Evolutionary conservation across 1,284 basidiomycete genomes (phyloP).

Genomic region (Schizophyllum commune): DNA sequence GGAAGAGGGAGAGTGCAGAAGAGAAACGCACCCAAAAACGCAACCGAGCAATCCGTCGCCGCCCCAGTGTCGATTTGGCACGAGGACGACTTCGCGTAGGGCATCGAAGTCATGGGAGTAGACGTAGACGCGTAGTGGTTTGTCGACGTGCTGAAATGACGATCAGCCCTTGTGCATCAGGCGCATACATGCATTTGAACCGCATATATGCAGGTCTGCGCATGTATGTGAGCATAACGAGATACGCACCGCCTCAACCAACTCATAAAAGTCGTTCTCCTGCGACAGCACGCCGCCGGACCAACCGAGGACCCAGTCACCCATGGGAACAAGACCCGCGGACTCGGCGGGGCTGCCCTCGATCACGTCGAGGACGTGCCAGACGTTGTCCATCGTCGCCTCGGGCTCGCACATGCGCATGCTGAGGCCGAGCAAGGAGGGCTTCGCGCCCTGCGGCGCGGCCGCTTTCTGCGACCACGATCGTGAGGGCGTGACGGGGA

Average conservation of each 20-base stretch:
- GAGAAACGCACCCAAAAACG: slow-evolving; percentile 73
- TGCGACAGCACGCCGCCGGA: slow-evolving; percentile 86
- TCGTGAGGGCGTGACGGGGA: slow-evolving; percentile 79
- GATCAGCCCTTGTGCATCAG: neutral
- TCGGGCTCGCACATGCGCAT: slow-evolving; percentile 88
- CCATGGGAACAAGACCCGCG: slow-evolving; percentile 41
- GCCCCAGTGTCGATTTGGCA: slow-evolving; percentile 94
- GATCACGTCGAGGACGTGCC: slow-evolving; percentile 96
- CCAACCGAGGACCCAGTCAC: slow-evolving; percentile 87
- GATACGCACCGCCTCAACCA: slow-evolving; percentile 79
- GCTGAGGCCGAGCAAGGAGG: slow-evolving; percentile 85
- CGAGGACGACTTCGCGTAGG: slow-evolving; percentile 83
- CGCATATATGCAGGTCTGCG: slow-evolving; percentile 3
- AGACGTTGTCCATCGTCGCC: slow-evolving; percentile 85
- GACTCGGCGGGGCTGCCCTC: slow-evolving; percentile 95
- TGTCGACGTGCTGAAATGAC: slow-evolving; percentile 74
- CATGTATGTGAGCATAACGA: no score
- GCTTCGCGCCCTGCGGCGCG: slow-evolving; percentile 36
- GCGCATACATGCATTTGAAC: neutral
- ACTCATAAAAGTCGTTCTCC: slow-evolving; percentile 96
- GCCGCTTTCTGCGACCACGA: slow-evolving; percentile 61
- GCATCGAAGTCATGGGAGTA: slow-evolving; percentile 97
- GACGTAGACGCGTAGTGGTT: slow-evolving; percentile 88
- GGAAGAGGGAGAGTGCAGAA: neutral
- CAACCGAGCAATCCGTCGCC: slow-evolving; percentile 91